Conservation (phyloP, 148 eudicot genomes). For the Bassia scoparia region DNA sequence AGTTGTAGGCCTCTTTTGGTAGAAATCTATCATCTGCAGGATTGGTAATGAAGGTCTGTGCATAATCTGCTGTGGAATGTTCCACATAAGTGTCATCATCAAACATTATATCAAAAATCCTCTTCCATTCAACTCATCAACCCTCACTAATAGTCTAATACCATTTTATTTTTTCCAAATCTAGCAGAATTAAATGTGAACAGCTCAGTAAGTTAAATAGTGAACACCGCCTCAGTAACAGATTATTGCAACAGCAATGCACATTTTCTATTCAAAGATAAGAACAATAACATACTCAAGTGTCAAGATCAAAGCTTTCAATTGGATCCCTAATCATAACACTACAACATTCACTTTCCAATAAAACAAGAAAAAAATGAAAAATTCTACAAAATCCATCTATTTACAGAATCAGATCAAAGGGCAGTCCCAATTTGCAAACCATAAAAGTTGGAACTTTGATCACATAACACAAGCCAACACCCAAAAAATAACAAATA, state of each 20-base stretch:
- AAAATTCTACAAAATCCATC: not conserved
- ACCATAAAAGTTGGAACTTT: not conserved
- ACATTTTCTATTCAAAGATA: not conserved
- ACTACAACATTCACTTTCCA: not conserved
- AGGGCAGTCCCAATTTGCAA: not conserved
- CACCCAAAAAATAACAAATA: constrained; percentile 60
- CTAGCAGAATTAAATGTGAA: too few species aligned
- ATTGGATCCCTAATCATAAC: not conserved
- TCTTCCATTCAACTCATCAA: too few species aligned
- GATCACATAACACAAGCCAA: constrained; percentile 58
- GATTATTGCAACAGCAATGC: not conserved
- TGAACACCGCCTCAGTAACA: too few species aligned
- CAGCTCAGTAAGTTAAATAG: too few species aligned
- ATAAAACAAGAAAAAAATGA: too few species aligned
- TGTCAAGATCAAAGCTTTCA: not conserved
- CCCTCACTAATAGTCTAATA: too few species aligned
- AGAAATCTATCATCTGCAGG: too few species aligned
- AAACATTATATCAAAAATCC: too few species aligned
- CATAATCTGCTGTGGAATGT: too few species aligned
- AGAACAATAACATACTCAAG: not conserved
- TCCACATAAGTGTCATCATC: too few species aligned
- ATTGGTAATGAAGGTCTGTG: too few species aligned
- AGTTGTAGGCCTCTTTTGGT: not conserved
- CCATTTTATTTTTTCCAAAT: too few species aligned
- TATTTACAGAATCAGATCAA: constrained; percentile 2